These are phyloP conservation scores for Fonsecaea monophora DNA, from an alignment of 2,329 filamentous ascomycete genomes.

Conservation along the genomic window DNA sequence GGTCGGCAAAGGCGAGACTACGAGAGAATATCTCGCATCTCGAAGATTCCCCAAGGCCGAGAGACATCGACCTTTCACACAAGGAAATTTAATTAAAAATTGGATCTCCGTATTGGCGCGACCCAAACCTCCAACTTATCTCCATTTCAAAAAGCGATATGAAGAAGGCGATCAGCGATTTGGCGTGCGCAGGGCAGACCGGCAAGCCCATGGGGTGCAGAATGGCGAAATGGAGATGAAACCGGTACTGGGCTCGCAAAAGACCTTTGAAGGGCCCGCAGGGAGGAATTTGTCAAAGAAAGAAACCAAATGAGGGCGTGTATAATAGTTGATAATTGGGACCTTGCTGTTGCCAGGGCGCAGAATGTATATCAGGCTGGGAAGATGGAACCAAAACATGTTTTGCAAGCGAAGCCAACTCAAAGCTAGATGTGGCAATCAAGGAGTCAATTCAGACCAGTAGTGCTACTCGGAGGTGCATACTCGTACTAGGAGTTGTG, in stretches of 20 bases:
- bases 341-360: neutral
- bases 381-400: slow-evolving; percentile 2
- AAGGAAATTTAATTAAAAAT: slow-evolving; percentile 76
- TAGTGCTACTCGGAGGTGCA: neutral
- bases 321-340: slow-evolving; percentile 20
- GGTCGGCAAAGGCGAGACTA: slow-evolving; percentile 90
- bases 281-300: slow-evolving; percentile 31
- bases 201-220: slow-evolving; percentile 60
- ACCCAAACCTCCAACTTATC: slow-evolving; percentile 84
- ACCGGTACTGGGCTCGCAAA: slow-evolving; percentile 54
- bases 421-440: neutral
- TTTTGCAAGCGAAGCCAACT: neutral
- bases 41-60: slow-evolving; percentile 95
- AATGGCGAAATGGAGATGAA: slow-evolving; percentile 75
- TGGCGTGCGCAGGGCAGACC: slow-evolving; percentile 64
- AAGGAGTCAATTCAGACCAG: neutral
- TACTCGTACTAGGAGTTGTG: neutral
- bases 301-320: slow-evolving; percentile 31
- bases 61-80: slow-evolving; percentile 87
- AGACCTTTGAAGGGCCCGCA: slow-evolving; percentile 40
- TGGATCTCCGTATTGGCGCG: slow-evolving; percentile 81
- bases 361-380: slow-evolving; percentile 12
- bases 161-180: slow-evolving; percentile 84
- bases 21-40: slow-evolving; percentile 91
- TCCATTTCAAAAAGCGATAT: slow-evolving; percentile 81